Evolutionary conservation across 345 rosid species (phyloP), one percentile per base, ranked within the genome.

Genomic region (Citrus reticulata): DNA sequence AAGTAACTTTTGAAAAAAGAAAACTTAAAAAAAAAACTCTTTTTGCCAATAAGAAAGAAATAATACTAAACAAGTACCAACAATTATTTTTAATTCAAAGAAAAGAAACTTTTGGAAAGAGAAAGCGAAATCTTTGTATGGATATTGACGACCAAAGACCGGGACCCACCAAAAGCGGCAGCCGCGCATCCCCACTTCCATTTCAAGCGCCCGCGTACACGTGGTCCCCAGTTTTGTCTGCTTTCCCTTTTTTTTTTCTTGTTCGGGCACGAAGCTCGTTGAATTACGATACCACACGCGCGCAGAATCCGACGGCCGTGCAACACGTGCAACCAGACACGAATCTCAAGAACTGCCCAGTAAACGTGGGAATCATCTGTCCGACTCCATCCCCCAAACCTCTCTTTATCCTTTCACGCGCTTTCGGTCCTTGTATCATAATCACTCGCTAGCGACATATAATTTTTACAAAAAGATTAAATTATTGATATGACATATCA

Each of bases 151-250:
- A 79, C 78, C 69, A 46, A 64, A 65, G 70, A 34, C 2, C 4
- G 40, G 88, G 87, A 29, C 86, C 89, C 89, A 80, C 85, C 27
- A 65, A 78, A 81, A 85, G 84, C 87, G 84, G 90, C 90, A 76
- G 89, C 89, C 86, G 91, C 83, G 84, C 83, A 77, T 85, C 82
- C 85, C 80, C 78, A 79, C 82, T 76, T 74, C 84, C 79, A 78
- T 77, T 80, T 79, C 80, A 73, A 70, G 77, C 72, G 75, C 75
- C 75, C 49, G 79, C 82, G 75, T 81, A 82, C 76, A 71, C 80
- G 81, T 79, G 89, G 89, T 81, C 27, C 87, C 85, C 79, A 19
- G 49, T 49, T 71, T 49, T 79, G 83, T 86, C 87, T 63, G 81
- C 79, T 51, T 65, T 3, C 65, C 73, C 57, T 27, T 51, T 32